Base-by-base conservation (phyloP, 805 yeast genomes). In the Starmera pachycereana region DNA sequence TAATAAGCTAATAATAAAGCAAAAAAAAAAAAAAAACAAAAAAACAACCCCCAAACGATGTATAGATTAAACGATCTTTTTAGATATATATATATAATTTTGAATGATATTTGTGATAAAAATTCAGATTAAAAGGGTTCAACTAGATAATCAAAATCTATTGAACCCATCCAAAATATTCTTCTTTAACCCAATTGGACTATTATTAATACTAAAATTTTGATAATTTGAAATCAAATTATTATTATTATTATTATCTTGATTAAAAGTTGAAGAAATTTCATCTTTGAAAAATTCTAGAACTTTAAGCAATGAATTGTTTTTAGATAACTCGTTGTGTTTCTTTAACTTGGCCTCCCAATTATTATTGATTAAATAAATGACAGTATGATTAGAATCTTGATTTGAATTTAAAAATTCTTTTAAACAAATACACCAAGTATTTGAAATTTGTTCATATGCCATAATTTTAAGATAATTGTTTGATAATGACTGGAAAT, bases 381-480 rank as follows among this genome's bases (percentile, higher is more conserved):
- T 52, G 31, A 76, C 63, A 33, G 57, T 50, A 16, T 32, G 33
- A 37, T 56, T 51, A n/a, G 55, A 37, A 11, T 44, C 18, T 29
- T 38, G 44, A 12, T 61, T 54, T 13, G 30, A 39, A 27, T 44
- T 39, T 12, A 46, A 46, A 29, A 50, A 40, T 31, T 63, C 67
- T 18, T 57, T 62, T 34, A 74, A 55, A 18, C 67, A 69, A 12
- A 69, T 61, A 25, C 71, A 53, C 82, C 82, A 76, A 4, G 79
- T 76, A 39, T 70, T 67, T 13, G 74, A 65, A 12, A 79, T 62
- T 54, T 79, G 83, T 46, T 74, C 79, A 53, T 74, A 78, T 6
- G 83, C 81, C 52, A 72, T 60, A 40, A 52, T 51, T 44, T 65
- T 68, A 44, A 58, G 58, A 28, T 58, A 56, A 49, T 70, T 71